A percentile compares a stretch with the other conserved stretches of the same genome.
Evolutionary conservation across 331 rosid genomes (phyloP).

Genomic region (Cydonia oblonga): DNA sequence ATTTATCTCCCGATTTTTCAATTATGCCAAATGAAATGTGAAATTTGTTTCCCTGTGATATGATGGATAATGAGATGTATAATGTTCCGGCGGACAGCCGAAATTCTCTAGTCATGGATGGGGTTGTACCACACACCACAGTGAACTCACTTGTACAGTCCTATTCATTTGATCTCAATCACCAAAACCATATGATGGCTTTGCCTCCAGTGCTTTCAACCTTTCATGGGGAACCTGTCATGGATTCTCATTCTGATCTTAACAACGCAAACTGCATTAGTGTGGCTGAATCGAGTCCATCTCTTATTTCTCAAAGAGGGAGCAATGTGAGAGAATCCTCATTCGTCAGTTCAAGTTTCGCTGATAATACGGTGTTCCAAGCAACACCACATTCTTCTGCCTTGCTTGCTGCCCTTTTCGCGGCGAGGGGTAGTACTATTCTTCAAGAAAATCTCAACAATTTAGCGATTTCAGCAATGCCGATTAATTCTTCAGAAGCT

Average conservation of each 20-base stretch:
- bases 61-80: slow-evolving; percentile 37
- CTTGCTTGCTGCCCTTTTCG: slow-evolving; percentile 30
- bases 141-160: slow-evolving; percentile 33
- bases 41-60: not conserved
- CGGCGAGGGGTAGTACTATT: slow-evolving; percentile 18
- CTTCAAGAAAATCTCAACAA: slow-evolving; percentile 41
- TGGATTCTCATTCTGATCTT: slow-evolving; percentile 8
- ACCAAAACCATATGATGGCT: slow-evolving; percentile 22
- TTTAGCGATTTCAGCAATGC: slow-evolving; percentile 25
- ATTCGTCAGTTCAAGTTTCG: slow-evolving; percentile 22
- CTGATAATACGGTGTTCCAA: slow-evolving; percentile 23
- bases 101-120: slow-evolving; percentile 21
- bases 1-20: not conserved
- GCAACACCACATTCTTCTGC: slow-evolving; percentile 26
- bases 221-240: slow-evolving; percentile 17
- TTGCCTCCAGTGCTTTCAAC: slow-evolving; percentile 37
- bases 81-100: slow-evolving; percentile 17
- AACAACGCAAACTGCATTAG: slow-evolving; percentile 11
- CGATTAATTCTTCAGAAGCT: slow-evolving; percentile 24
- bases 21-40: not conserved
- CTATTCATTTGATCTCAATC: slow-evolving; percentile 36
- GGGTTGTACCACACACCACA: slow-evolving; percentile 24
- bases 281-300: slow-evolving; percentile 15
- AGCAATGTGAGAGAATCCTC: slow-evolving; percentile 20
- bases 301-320: slow-evolving; percentile 21